These are phyloP conservation scores for Panellus pusillus DNA, from an alignment of 768 basidiomycete species.

Conservation along the genomic window DNA sequence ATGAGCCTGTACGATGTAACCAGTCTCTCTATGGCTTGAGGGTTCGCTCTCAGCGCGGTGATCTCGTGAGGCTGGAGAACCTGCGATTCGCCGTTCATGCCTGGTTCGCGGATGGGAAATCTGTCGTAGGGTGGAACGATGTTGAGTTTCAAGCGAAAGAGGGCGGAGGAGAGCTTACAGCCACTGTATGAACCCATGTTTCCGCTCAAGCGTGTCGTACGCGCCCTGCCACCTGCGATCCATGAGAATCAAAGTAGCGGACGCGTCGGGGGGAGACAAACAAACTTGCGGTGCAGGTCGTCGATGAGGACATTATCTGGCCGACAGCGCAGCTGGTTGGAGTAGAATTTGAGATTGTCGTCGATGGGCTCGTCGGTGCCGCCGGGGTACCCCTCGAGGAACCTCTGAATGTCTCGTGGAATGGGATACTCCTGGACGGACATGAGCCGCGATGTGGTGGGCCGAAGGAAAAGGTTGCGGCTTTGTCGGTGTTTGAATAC, in stretches of 20 bases:
- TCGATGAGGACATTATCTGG: slow-evolving; percentile 65
- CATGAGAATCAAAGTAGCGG: background rate
- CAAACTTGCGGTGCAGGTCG: slow-evolving; percentile 61
- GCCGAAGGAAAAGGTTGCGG: too few species aligned
- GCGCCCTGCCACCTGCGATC: slow-evolving; percentile 57
- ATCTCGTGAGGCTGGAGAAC: slow-evolving; percentile 69
- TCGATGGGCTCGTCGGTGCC: slow-evolving; percentile 38
- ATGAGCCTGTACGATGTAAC: slow-evolving; percentile 66
- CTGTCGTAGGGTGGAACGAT: slow-evolving; percentile 29
- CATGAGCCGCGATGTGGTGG: too few species aligned
- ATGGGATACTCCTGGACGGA: slow-evolving; percentile 25
- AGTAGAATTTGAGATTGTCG: slow-evolving; percentile 64
- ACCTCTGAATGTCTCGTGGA: slow-evolving; percentile 57
- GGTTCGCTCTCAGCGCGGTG: slow-evolving; percentile 50
- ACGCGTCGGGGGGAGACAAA: background rate
- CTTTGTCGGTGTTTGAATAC: too few species aligned
- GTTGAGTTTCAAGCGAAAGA: too few species aligned
- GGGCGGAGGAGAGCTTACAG: slow-evolving; percentile 45
- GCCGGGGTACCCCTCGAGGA: slow-evolving; percentile 55
- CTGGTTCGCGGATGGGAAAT: slow-evolving; percentile 73
- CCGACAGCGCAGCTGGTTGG: slow-evolving; percentile 51
- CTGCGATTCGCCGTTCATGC: slow-evolving; percentile 69
- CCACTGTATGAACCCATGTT: slow-evolving; percentile 81
- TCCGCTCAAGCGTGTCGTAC: slow-evolving; percentile 60
- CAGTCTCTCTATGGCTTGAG: slow-evolving; percentile 48